Evolutionary conservation across 768 basidiomycete genomes (phyloP), one percentile per base, ranked within the genome.

Genomic region (Candolleomyces aberdarensis): DNA sequence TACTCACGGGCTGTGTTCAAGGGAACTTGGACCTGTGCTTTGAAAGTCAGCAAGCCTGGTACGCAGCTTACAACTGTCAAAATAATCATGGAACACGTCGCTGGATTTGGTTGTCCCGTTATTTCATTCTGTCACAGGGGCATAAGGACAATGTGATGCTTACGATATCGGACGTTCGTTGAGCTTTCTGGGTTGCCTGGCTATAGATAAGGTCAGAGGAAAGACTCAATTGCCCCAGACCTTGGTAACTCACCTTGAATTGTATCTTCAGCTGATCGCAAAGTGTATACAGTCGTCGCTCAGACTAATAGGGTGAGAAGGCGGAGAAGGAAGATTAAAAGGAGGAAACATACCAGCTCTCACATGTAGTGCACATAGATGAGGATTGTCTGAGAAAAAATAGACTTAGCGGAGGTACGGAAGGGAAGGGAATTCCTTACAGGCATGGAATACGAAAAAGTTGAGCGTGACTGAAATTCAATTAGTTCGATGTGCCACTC

Each of bases 151-250:
- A 50, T 9, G 20, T 50, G 19, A 50, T 50, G 19, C 84, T 75
- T 80, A 85, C 88, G 89, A 87, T 65, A 90, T 92, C 26, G 91
- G 78, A 52, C 85, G 79, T 70, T 91, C 91, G 64, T 89, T 92
- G 90, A 6, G 91, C 91, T 55, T 85, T 79, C 80, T 91, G 80
- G 65, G 87, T 83, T 76, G 90, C 81, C 70, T 85, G 57, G 15
- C 56, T 56, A 48, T 43, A 32, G 36, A 51, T 36, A 52, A 48
- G 39, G 49, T 49, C 50, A 43, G 52, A 39, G 2, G 32, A 39
- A 39, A 15, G 22, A 39, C 3, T 10, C 19, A n/a, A 39, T 39
- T 3, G 32, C 26, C 14, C 9, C 8, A 19, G 20, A 39, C 29
- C 29, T 50, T 3, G 29, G 32, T 26, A 10, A 15, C 80, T 58